Percentiles rank a stretch among this genome's conserved stretches.
Evolutionary conservation across 2,329 filamentous ascomycete genomes (phyloP).

Genomic region (Aspergillus neoniger): DNA sequence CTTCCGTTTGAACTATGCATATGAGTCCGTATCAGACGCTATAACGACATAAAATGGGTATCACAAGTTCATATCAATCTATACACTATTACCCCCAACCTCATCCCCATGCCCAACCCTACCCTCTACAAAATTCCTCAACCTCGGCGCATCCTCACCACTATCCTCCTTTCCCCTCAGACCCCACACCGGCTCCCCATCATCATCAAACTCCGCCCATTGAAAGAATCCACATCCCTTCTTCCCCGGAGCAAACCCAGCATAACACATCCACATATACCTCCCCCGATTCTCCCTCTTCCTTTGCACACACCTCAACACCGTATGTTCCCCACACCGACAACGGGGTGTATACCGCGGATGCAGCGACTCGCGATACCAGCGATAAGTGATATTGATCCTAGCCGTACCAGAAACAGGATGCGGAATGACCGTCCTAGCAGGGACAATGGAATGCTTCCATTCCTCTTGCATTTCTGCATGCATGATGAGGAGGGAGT

Average conservation of each 20-base stretch:
- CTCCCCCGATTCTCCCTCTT: conserved; percentile 73
- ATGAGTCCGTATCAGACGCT: background rate
- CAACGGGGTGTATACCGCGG: conserved; percentile 78
- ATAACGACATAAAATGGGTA: background rate
- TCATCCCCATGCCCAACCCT: background rate
- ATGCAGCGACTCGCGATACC: conserved; percentile 76
- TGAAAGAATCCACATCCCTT: conserved; percentile 74
- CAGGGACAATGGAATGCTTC: conserved; percentile 84
- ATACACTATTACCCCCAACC: background rate
- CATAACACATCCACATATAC: conserved; percentile 95
- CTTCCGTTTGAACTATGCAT: background rate
- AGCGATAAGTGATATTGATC: conserved; percentile 92
- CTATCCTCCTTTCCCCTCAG: conserved; percentile 18
- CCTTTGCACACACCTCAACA: conserved; percentile 75
- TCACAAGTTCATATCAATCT: background rate
- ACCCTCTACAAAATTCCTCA: conserved; percentile 29
- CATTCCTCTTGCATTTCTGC: conserved; percentile 97
- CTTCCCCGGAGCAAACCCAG: conserved; percentile 50
- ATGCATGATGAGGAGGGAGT: conserved; percentile 92
- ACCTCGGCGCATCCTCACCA: conserved; percentile 24
- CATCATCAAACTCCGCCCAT: conserved; percentile 84
- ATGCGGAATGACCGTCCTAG: conserved; percentile 77
- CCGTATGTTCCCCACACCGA: conserved; percentile 67
- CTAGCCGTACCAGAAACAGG: conserved; percentile 75
- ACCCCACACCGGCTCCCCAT: conserved; percentile 74